Evolutionary conservation across 2,329 filamentous ascomycete species (phyloP).

Genomic region (Penicillium occitanis): DNA sequence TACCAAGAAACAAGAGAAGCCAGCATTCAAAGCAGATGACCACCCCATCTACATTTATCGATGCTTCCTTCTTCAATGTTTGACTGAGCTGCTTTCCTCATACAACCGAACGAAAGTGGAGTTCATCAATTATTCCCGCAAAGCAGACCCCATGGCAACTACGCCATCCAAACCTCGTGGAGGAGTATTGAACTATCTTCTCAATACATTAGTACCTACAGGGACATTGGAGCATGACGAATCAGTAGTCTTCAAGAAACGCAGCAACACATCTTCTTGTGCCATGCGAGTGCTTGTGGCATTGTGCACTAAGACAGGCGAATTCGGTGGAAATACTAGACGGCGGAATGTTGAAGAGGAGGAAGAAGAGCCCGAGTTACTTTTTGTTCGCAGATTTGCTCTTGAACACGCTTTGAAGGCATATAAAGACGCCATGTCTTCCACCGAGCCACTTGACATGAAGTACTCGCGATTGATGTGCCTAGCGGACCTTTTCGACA

Average conservation of each 20-base stretch:
- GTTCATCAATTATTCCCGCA: conserved; percentile 98
- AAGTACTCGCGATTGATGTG: conserved; percentile 87
- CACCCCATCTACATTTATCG: conserved; percentile 96
- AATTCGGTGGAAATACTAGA: conserved; percentile 63
- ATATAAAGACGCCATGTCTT: conserved; percentile 81
- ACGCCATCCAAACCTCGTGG: conserved; percentile 94
- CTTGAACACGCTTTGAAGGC: conserved; percentile 89
- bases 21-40: conserved; percentile 82
- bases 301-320: conserved; percentile 81
- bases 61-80: conserved; percentile 88
- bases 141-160: conserved; percentile 74
- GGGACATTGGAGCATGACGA: conserved; percentile 70
- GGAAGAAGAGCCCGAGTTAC: conserved; percentile 54
- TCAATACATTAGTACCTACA: conserved; percentile 72
- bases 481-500: conserved; percentile 86
- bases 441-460: conserved; percentile 75
- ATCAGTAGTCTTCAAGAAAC: conserved; percentile 77
- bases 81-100: conserved; percentile 84
- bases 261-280: conserved; percentile 76
- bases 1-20: conserved; percentile 67
- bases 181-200: conserved; percentile 87
- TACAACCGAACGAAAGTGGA: conserved; percentile 96
- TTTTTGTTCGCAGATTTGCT: conserved; percentile 93
- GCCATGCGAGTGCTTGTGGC: conserved; percentile 84
- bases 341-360: conserved; percentile 50